Evolutionary conservation across 495 filamentous ascomycete species (phyloP).

Genomic region (Viridothelium virens): DNA sequence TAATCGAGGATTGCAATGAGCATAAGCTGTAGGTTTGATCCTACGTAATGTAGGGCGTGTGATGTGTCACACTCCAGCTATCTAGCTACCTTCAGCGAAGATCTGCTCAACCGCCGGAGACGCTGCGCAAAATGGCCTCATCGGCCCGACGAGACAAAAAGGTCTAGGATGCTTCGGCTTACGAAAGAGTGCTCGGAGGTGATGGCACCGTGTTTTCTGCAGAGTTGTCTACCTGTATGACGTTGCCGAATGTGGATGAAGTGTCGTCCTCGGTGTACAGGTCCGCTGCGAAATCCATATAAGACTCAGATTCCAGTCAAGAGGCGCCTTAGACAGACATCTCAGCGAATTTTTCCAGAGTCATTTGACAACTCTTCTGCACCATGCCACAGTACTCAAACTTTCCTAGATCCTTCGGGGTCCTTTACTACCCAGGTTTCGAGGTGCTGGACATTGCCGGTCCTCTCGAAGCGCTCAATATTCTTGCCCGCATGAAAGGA

Average conservation of each 20-base stretch:
- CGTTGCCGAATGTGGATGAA: background rate
- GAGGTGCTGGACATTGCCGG: conserved; percentile 51
- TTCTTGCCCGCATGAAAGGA: conserved; percentile 36
- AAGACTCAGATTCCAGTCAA: background rate
- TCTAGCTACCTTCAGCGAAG: background rate
- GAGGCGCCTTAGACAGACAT: background rate
- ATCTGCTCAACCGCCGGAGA: background rate
- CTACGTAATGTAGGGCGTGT: background rate
- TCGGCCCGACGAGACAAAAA: background rate
- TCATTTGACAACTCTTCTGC: background rate
- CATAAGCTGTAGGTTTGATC: conserved; percentile 7
- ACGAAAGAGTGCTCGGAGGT: background rate
- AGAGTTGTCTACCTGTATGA: background rate
- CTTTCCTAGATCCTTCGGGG: conserved; percentile 33
- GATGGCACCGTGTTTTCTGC: background rate
- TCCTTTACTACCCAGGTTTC: conserved; percentile 47
- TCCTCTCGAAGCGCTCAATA: conserved; percentile 55
- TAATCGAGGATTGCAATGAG: background rate
- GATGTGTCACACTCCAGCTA: background rate
- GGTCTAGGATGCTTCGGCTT: background rate
- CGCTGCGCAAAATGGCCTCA: background rate
- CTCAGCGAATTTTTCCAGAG: background rate
- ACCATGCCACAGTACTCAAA: background rate
- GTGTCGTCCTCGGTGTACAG: background rate
- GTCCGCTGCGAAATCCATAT: background rate